phyloP scores from a whole-genome alignment of 2,329 filamentous ascomycete genomes.

The Aspergillus latus region DNA sequence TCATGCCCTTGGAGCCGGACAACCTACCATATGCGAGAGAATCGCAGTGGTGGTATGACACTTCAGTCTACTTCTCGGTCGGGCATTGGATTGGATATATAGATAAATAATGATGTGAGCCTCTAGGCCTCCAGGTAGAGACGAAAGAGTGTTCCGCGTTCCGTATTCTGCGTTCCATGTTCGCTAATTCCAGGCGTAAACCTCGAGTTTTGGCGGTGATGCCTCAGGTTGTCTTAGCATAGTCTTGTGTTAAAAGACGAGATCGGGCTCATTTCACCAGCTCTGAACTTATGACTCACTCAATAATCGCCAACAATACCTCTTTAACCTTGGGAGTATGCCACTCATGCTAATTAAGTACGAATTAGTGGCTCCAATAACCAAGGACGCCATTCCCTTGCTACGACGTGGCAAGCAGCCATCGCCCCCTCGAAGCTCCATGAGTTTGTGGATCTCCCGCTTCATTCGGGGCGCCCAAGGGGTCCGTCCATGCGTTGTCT shows the following conservation, averaged over 20 bases:
- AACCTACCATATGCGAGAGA: not conserved
- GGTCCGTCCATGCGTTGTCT: not conserved
- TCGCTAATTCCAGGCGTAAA: too few species aligned
- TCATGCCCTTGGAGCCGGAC: not conserved
- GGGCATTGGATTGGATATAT: not conserved
- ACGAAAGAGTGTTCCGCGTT: not conserved
- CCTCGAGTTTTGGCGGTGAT: not conserved
- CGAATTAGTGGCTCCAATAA: constrained; percentile 17
- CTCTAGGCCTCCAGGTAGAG: not conserved
- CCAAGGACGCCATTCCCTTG: constrained; percentile 15
- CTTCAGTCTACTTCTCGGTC: not conserved
- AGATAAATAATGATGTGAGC: constrained; percentile 1
- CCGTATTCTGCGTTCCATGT: too few species aligned
- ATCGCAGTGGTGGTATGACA: not conserved
- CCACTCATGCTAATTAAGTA: not conserved
- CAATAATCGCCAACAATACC: not conserved
- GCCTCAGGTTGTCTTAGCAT: not conserved
- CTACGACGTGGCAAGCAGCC: constrained; percentile 27
- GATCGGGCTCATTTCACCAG: not conserved
- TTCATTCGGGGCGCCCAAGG: constrained; percentile 17
- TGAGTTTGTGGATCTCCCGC: constrained; percentile 23
- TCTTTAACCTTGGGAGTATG: not conserved
- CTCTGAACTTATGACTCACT: constrained; percentile 6
- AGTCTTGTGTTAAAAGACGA: too few species aligned
- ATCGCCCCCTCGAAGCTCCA: constrained; percentile 9